Percentiles rank a stretch among this genome's conserved stretches.
Evolutionary conservation across 1,284 basidiomycete genomes (phyloP).

Genomic region (Macrocystidia cucumis): DNA sequence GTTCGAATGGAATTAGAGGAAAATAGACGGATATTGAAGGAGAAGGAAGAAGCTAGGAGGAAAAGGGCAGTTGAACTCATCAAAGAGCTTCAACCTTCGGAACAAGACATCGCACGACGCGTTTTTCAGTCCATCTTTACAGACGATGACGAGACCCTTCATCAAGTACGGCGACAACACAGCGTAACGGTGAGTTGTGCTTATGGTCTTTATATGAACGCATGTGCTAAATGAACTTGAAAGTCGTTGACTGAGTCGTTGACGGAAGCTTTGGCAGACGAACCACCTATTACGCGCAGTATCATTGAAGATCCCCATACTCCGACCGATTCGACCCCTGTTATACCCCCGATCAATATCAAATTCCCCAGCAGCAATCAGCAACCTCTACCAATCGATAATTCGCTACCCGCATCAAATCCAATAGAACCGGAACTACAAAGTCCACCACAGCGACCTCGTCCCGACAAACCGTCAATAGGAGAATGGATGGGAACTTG

Average conservation of each 20-base stretch:
- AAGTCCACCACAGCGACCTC: slow-evolving; percentile 13
- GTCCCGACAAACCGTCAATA: slow-evolving; percentile 30
- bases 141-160: slow-evolving; percentile 49
- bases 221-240: background rate
- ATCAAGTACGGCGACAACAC: slow-evolving; percentile 43
- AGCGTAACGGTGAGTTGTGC: slow-evolving; percentile 44
- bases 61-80: slow-evolving; percentile 44
- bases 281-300: slow-evolving; percentile 33
- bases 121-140: slow-evolving; percentile 62
- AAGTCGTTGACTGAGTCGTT: slow-evolving; percentile 66
- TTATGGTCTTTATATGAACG: slow-evolving; percentile 5
- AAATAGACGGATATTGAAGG: slow-evolving; percentile 36
- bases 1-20: slow-evolving; percentile 58
- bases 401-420: background rate
- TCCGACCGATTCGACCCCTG: slow-evolving; percentile 11
- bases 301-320: slow-evolving; percentile 22
- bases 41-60: slow-evolving; percentile 48
- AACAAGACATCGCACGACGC: slow-evolving; percentile 55
- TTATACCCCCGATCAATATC: slow-evolving; percentile 6
- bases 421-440: background rate
- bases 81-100: slow-evolving; percentile 48
- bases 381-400: background rate
- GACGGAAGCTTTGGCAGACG: slow-evolving; percentile 64
- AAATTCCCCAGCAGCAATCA: background rate
- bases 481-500: slow-evolving; percentile 68